Base-by-base conservation (phyloP, 768 basidiomycete genomes). In the Suillus sp. region DNA sequence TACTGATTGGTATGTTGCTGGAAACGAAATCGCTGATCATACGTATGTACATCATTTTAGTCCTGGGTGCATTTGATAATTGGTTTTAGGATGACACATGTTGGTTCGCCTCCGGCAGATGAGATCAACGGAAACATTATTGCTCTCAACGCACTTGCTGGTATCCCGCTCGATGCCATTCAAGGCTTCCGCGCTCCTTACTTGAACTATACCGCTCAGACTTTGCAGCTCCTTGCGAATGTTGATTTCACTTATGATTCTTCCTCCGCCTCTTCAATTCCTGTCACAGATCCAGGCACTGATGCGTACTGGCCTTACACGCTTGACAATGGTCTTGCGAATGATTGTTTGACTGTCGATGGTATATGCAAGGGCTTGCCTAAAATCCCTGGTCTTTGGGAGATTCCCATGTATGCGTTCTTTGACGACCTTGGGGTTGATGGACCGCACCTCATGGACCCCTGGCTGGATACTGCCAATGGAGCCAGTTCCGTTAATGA, bases 231-330 rank as follows among this genome's bases (percentile, higher is more conserved):
- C 40, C 82, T 93, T 30, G 74, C 79, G 35, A 70, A 76, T 3
- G 78, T 86, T 14, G 77, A 81, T 64, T 92, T 93, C 78, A 82
- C 84, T 1, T 93, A 93, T 74, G 92, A 93, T 69, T 88, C 88
- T 7, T 84, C 82, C 25, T 71, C 87, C 0, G 76, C 84, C 1
- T 78, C 89, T 0, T 83, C 89, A 1, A 78, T 86, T 14, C 88
- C 89, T 9, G 90, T 91, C 47, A 87, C 85, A 16, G 85, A 87
- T 59, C 78, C 81, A 18, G 73, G 78, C 56, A 89, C 91, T 0
- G 91, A 93, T 69, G 90, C 91, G 4, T 93, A 73, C 74, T 93
- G 92, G 92, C 92, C 92, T 0, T 92, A 93, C 73, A 90, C 89
- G 0, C 81, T 93, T 58, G 92, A 93, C 72, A 71, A 89, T 70